A percentile compares a stretch with the other conserved stretches of the same genome.
Conservation (phyloP, 192 early-diverging fungal species). For the Backusella tarrabulga region DNA sequence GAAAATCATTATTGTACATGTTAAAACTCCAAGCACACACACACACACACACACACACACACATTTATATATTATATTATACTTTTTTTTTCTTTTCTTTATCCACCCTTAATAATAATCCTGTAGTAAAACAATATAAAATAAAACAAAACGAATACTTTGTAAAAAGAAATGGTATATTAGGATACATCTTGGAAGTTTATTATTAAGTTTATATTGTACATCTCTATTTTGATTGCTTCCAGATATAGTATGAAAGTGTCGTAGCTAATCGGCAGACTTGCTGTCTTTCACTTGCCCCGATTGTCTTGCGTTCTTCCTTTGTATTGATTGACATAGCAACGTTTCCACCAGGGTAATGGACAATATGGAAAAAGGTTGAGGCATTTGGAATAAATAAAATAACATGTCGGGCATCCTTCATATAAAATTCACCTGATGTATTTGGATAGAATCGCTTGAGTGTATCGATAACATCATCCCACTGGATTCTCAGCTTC, state of each 20-base stretch:
- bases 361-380: constrained; percentile 21
- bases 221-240: constrained; percentile 9
- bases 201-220: neutral
- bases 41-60: neutral
- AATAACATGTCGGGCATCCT: constrained; percentile 1
- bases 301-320: neutral
- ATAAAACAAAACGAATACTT: no score
- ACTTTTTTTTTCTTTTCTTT: neutral
- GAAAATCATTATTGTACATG: constrained; percentile 9
- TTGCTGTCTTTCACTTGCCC: neutral
- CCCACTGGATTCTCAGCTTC: constrained; percentile 16
- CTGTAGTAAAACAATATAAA: no score
- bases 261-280: constrained; percentile 2
- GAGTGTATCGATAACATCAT: constrained; percentile 10
- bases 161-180: neutral
- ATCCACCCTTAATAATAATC: neutral
- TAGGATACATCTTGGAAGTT: neutral
- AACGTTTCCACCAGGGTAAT: neutral
- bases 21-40: neutral
- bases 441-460: constrained; percentile 19
- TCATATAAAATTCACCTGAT: constrained; percentile 12
- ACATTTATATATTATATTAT: neutral
- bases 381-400: constrained; percentile 24
- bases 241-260: constrained; percentile 25
- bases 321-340: constrained; percentile 9